A percentile compares a stretch with the other conserved stretches of the same genome.
These are phyloP conservation scores for Talaromyces proteolyticus DNA, from an alignment of 495 filamentous ascomycete genomes.

Conservation along the genomic window DNA sequence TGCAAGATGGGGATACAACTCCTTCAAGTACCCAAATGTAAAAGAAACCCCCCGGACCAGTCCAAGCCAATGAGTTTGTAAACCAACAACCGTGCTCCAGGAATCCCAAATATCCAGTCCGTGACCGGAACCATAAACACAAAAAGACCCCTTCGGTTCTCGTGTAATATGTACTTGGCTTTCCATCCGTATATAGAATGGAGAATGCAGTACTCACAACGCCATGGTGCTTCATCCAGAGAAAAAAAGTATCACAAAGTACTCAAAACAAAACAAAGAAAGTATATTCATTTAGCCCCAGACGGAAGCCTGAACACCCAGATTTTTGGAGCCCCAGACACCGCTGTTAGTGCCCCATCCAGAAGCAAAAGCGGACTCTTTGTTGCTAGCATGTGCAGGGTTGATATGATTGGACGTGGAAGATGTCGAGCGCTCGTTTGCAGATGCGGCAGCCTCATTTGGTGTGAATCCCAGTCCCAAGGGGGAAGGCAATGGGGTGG, in stretches of 20 bases:
- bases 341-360: conserved; percentile 70
- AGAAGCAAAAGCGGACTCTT: conserved; percentile 37
- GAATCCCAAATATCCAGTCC: background rate
- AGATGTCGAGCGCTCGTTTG: conserved; percentile 55
- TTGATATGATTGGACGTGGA: conserved; percentile 54
- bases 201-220: conserved; percentile 6
- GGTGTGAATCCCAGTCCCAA: conserved; percentile 67
- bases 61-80: conserved; percentile 18
- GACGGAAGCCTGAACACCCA: conserved; percentile 69
- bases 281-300: conserved; percentile 53
- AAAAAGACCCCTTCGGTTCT: conserved; percentile 12
- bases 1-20: too few relatives aligned
- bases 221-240: conserved; percentile 13
- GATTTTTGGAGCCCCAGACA: conserved; percentile 69
- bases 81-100: conserved; percentile 13
- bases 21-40: too few relatives aligned
- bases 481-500: conserved; percentile 84
- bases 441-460: conserved; percentile 38
- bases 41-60: conserved; percentile 12
- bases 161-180: conserved; percentile 10
- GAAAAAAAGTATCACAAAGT: conserved; percentile 8
- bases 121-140: conserved; percentile 2
- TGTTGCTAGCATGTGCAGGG: conserved; percentile 20
- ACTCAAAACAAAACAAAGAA: conserved; percentile 6
- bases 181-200: conserved; percentile 13